phyloP scores from a whole-genome alignment of 2,329 filamentous ascomycete genomes.

The Corynespora cassiicola region DNA sequence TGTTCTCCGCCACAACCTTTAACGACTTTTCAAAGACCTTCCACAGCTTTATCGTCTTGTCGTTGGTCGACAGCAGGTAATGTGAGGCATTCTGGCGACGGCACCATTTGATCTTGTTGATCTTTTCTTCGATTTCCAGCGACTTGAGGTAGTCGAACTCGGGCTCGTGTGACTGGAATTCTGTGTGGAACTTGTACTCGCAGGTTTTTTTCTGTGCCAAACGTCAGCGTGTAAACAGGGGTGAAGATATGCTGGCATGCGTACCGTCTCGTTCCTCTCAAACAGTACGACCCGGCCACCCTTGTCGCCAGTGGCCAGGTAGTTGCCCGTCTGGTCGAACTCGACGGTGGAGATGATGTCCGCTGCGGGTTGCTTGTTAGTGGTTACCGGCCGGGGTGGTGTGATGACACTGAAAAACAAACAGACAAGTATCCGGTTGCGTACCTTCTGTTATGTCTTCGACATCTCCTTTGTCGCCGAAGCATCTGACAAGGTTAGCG shows the following conservation, averaged over 20 bases:
- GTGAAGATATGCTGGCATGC: slow-evolving; percentile 37
- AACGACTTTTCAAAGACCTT: slow-evolving; percentile 99
- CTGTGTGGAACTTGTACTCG: slow-evolving; percentile 99
- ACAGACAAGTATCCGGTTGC: slow-evolving; percentile 19
- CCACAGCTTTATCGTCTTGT: slow-evolving; percentile 99
- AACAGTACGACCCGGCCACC: slow-evolving; percentile 85
- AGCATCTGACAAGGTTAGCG: slow-evolving; percentile 72
- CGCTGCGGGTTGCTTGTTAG: slow-evolving; percentile 62
- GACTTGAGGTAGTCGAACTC: slow-evolving; percentile 99
- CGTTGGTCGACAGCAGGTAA: slow-evolving; percentile 97
- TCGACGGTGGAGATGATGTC: slow-evolving; percentile 93
- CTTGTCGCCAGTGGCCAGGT: slow-evolving; percentile 89
- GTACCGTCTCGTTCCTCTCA: slow-evolving; percentile 93
- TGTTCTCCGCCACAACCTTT: slow-evolving; percentile 99
- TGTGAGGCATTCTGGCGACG: slow-evolving; percentile 97
- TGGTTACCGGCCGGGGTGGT: slow-evolving; percentile 20
- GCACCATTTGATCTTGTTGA: slow-evolving; percentile 99
- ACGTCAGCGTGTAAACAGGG: slow-evolving; percentile 4
- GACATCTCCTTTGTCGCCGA: slow-evolving; percentile 99
- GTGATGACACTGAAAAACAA: slow-evolving; percentile 4
- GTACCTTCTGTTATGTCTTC: slow-evolving; percentile 97
- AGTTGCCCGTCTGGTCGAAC: slow-evolving; percentile 89
- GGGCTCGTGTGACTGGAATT: slow-evolving; percentile 99
- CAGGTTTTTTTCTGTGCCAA: slow-evolving; percentile 91
- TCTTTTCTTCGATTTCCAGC: slow-evolving; percentile 99